Evolutionary conservation across 768 basidiomycete species (phyloP), one percentile per base, ranked within the genome.

Genomic region (Cantharellus cinnabarinus): DNA sequence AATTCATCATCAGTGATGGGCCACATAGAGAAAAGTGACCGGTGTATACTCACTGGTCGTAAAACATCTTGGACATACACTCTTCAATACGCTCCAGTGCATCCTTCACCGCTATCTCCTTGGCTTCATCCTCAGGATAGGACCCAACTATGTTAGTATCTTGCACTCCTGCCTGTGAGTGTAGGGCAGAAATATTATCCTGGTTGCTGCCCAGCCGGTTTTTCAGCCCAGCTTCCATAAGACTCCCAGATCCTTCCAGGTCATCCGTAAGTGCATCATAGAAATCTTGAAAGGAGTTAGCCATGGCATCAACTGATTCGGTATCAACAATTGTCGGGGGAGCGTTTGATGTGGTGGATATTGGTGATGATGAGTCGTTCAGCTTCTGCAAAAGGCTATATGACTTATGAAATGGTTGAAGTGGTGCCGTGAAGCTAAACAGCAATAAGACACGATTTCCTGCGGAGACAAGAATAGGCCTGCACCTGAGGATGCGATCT

Each of bases 41-140:
- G 44, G 20, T 29, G 20, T 29, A 29, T 35, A 70, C 76, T 55
- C 39, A 83, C 90, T 83, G 74, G 68, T 97, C 93, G 67, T 95
- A 97, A 63, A 94, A 84, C 5, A 85, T 64, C 2, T 74, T 73
- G 57, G 82, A 85, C 7, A 95, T 66, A 2, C 80, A 71, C 3
- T 76, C 73, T 68, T 98, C 94, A 4, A 93, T 78, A 4, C 71
- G 70, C 48, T 89, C 88, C 63, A 91, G 75, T 61, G 70, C 73
- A 2, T 69, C 70, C 51, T 78, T 78, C 40, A 72, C 67, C 41
- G 4, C 41, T 56, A 5, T 63, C 64, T 50, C 66, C 65, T 42
- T 67, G 38, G 56, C 51, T 67, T 67, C 37, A 71, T 71, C 59
- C 63, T 65, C 42, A 67, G 66, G 39, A 59, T 58, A 51, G 63